Percentiles rank a stretch among this genome's conserved stretches.
Conservation (phyloP, 73 alveolate genomes). For the Paramecium bursaria region DNA sequence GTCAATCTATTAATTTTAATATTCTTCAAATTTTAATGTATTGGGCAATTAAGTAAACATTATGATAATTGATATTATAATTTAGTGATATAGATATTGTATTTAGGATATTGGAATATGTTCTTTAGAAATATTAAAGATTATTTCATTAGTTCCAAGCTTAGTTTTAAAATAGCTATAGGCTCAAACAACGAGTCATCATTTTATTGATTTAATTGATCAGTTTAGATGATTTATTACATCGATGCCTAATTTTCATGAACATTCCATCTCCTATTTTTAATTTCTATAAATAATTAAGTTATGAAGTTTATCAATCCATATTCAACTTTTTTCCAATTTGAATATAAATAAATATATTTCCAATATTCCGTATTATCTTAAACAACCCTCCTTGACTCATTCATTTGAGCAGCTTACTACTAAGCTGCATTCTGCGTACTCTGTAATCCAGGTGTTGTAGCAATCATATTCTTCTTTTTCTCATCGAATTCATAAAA, state of each 20-base stretch:
- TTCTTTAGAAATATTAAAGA: not conserved
- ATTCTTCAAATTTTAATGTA: conserved; percentile 5
- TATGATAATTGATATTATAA: not conserved
- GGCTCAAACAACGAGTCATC: conserved; percentile 41
- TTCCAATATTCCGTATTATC: conserved; percentile 61
- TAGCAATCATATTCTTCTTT: conserved; percentile 41
- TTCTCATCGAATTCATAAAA: conserved; percentile 41
- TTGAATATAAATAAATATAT: not conserved
- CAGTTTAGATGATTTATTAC: not conserved
- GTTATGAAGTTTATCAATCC: conserved; percentile 2
- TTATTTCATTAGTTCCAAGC: not conserved
- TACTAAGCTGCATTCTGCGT: conserved; percentile 31
- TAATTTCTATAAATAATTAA: conserved; percentile 29
- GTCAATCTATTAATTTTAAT: conserved; percentile 22
- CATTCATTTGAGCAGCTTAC: conserved; percentile 12
- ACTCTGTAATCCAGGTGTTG: conserved; percentile 34
- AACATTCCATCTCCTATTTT: conserved; percentile 28
- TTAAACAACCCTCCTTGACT: conserved; percentile 10
- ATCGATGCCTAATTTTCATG: not conserved
- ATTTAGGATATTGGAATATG: conserved; percentile 7
- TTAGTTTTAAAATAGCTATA: conserved; percentile 32
- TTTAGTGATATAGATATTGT: not conserved
- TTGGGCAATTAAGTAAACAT: conserved; percentile 27
- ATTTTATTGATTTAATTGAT: not conserved
- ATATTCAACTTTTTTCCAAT: conserved; percentile 38